These are phyloP conservation scores for Aspergillus floridensis DNA, from an alignment of 2,329 filamentous ascomycete species.

Conservation along the genomic window DNA sequence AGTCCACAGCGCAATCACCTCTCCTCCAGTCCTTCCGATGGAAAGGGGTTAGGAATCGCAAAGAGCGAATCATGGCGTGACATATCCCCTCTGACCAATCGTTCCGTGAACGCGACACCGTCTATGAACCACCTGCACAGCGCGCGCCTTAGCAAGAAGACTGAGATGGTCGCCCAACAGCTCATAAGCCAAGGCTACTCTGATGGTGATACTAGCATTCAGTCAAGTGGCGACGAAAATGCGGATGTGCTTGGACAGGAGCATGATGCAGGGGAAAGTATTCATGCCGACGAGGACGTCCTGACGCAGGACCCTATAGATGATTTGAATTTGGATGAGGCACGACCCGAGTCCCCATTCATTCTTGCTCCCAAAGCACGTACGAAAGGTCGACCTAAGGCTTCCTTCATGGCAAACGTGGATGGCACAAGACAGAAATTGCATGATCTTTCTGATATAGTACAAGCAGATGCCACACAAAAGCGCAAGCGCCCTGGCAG, in stretches of 20 bases:
- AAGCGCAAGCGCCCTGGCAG: conserved; percentile 33
- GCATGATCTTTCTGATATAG: conserved; percentile 6
- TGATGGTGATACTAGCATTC: conserved; percentile 33
- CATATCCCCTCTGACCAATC: conserved; percentile 36
- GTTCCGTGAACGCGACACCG: conserved; percentile 33
- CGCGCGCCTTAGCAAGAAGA: conserved; percentile 20
- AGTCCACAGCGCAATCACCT: conserved; percentile 31
- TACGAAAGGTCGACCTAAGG: conserved; percentile 12
- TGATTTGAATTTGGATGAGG: conserved; percentile 16
- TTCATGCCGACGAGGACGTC: conserved; percentile 27
- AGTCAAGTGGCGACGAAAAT: conserved; percentile 35
- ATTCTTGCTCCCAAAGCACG: conserved; percentile 13
- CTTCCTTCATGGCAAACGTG: conserved; percentile 21
- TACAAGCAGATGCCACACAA: conserved; percentile 18
- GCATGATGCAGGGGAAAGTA: conserved; percentile 26
- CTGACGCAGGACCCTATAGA: conserved; percentile 18
- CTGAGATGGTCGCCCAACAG: conserved; percentile 18
- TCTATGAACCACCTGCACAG: conserved; percentile 26
- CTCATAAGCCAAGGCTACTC: conserved; percentile 32
- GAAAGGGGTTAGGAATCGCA: conserved; percentile 25
- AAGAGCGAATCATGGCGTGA: conserved; percentile 26
- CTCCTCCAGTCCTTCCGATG: conserved; percentile 42
- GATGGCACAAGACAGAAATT: conserved; percentile 4
- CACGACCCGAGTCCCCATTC: conserved; percentile 21
- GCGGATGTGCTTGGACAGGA: conserved; percentile 27